Conservation (phyloP, 2,329 filamentous ascomycete genomes). For the Pyrenophora teres region DNA sequence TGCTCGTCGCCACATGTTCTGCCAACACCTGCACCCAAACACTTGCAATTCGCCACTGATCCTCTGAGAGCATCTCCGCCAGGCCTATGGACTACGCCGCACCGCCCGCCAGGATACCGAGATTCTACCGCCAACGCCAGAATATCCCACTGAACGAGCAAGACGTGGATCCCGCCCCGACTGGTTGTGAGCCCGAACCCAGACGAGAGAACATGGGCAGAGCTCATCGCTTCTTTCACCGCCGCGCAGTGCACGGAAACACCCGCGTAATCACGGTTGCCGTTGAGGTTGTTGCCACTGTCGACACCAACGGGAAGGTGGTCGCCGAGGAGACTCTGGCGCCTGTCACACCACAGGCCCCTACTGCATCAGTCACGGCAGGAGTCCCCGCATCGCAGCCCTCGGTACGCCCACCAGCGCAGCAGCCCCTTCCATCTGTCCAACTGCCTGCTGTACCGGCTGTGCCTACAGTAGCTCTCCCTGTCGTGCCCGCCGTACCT, state of each 20-base stretch:
- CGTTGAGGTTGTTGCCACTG: slow-evolving; percentile 39
- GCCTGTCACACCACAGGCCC: slow-evolving; percentile 9
- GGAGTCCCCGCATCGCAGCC: neutral
- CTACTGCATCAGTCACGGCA: neutral
- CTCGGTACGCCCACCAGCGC: slow-evolving; percentile 1
- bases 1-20: slow-evolving; percentile 38
- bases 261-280: slow-evolving; percentile 32
- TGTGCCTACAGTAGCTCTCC: slow-evolving; percentile 9
- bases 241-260: slow-evolving; percentile 28
- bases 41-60: slow-evolving; percentile 26
- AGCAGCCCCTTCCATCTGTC: slow-evolving; percentile 10
- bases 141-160: slow-evolving; percentile 14
- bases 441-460: slow-evolving; percentile 6
- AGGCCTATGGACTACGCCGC: slow-evolving; percentile 37
- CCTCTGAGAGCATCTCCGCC: slow-evolving; percentile 22
- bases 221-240: slow-evolving; percentile 43
- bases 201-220: slow-evolving; percentile 35
- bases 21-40: slow-evolving; percentile 18
- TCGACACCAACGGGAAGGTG: slow-evolving; percentile 37
- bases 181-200: slow-evolving; percentile 21
- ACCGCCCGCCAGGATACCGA: slow-evolving; percentile 30
- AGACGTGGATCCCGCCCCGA: slow-evolving; percentile 15
- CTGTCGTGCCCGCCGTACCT: slow-evolving; percentile 15
- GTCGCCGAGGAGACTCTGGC: slow-evolving; percentile 31
- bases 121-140: slow-evolving; percentile 28